Evolutionary conservation across 225 moss, liverwort and hornwort genomes (phyloP), one percentile per base, ranked within the genome.

Genomic region (Antitrichia curtipendula): DNA sequence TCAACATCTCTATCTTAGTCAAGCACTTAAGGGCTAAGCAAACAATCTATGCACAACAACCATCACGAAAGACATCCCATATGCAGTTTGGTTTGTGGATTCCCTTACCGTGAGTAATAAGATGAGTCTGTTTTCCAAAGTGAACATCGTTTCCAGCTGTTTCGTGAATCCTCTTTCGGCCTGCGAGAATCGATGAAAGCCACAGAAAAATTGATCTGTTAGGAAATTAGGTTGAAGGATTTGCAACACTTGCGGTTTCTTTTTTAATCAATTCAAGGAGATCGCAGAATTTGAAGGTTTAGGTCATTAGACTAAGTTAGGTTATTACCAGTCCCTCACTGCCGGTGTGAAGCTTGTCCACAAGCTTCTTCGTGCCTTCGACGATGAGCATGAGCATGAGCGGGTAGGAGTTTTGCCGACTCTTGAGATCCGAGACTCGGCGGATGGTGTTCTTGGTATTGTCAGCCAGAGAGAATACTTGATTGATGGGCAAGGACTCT

Each of bases 291-390:
- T 78, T 13, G 34, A 25, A 29, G 12, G 60, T 31, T 69, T 45
- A 28, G 81, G 15, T 25, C 61, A 38, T 29, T 31, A 21, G 31
- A 31, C 29, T 13, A 21, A 43, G 59, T 80, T 1, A 21, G 21
- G 43, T 31, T 21, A 7, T 73, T 86, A 93, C 92, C 81, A 93
- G 31, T 52, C 62, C 73, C 19, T 82, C 69, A 18, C 52, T 70
- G 31, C 95, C 94, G 17, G 78, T 81, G 38, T 93, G 96, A 41
- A 97, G 92, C 89, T 97, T 96, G 80, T 95, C 95, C 23, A 96
- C 92, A 13, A 97, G 94, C 60, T 78, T 91, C 65, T 86, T 91
- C 1, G 93, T 93, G 81, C 96, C 95, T 58, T 95, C 95, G 6
- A 96, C 75, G 8, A 96, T 79, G 75, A 95, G 93, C 45, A 96